Evolutionary conservation across 2,329 filamentous ascomycete species (phyloP).

Genomic region (Fusarium sp.): DNA sequence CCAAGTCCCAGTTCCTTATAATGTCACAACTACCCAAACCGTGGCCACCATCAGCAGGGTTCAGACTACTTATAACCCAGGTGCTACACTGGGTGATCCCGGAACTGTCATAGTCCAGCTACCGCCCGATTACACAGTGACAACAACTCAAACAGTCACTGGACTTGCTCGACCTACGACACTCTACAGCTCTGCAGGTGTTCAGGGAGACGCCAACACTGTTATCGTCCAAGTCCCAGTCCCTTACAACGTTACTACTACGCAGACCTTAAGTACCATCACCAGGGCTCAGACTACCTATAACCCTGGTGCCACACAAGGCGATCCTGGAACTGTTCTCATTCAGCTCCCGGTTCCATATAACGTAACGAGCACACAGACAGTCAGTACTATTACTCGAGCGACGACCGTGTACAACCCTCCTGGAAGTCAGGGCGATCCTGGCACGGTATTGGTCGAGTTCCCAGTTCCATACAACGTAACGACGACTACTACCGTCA

Average conservation of each 20-base stretch:
- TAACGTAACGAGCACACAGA: slow-evolving; percentile 7
- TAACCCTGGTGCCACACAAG: slow-evolving; percentile 1
- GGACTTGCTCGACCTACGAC: slow-evolving; percentile 6
- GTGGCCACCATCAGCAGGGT: slow-evolving; percentile 12
- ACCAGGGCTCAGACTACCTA: slow-evolving; percentile 11
- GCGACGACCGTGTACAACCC: slow-evolving; percentile 4
- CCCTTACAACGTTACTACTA: slow-evolving; percentile 18
- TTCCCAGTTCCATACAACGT: slow-evolving; percentile 3
- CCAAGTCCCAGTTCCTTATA: slow-evolving; percentile 14
- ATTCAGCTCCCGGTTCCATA: slow-evolving; percentile 15
- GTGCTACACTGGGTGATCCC: slow-evolving; percentile 16
- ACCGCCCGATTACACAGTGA: slow-evolving; percentile 15
- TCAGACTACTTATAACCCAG: slow-evolving; percentile 7
- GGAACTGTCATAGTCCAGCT: slow-evolving; percentile 12
- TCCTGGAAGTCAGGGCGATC: slow-evolving; percentile 9
- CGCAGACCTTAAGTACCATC: slow-evolving; percentile 4
- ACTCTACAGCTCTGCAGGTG: not conserved
- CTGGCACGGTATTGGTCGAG: slow-evolving; percentile 10
- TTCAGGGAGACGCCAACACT: slow-evolving; percentile 9
- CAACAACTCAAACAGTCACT: slow-evolving; percentile 12
- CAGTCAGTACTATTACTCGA: slow-evolving; percentile 5
- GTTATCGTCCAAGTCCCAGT: slow-evolving; percentile 12
- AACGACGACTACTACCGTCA: slow-evolving; percentile 4
- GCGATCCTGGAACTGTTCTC: slow-evolving; percentile 18
- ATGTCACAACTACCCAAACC: slow-evolving; percentile 6